These are phyloP conservation scores for Trichoderma asperelloides DNA, from an alignment of 495 filamentous ascomycete species.

Conservation along the genomic window DNA sequence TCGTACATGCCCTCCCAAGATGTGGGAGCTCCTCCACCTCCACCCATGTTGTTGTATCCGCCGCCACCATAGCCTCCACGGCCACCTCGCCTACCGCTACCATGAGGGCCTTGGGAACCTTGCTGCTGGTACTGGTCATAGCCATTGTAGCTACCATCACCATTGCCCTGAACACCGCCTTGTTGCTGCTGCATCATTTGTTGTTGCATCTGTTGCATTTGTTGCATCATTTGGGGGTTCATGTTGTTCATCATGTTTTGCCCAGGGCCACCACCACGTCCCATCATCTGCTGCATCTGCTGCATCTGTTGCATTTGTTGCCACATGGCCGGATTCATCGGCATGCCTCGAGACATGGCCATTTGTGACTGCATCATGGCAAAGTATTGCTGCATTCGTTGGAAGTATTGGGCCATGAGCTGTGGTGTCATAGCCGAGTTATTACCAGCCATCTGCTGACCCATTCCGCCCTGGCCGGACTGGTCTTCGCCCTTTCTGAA, in stretches of 20 bases:
- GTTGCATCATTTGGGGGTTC: slow-evolving; percentile 76
- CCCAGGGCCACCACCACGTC: slow-evolving; percentile 26
- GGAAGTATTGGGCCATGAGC: slow-evolving; percentile 96
- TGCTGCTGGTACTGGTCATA: slow-evolving; percentile 14
- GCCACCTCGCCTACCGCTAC: slow-evolving; percentile 25
- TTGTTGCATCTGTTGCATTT: slow-evolving; percentile 69
- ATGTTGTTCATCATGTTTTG: slow-evolving; percentile 50
- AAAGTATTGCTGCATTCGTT: slow-evolving; percentile 95
- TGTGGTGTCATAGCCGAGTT: slow-evolving; percentile 70
- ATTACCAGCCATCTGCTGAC: slow-evolving; percentile 19
- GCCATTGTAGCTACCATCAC: slow-evolving; percentile 8
- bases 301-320: slow-evolving; percentile 83
- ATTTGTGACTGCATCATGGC: slow-evolving; percentile 83
- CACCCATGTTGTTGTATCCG: slow-evolving; percentile 29
- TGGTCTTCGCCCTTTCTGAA: slow-evolving; percentile 41
- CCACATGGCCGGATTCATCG: slow-evolving; percentile 58
- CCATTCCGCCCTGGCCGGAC: slow-evolving; percentile 35
- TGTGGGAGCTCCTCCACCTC: slow-evolving; percentile 39
- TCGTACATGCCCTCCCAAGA: slow-evolving; percentile 99
- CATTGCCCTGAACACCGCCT: slow-evolving; percentile 24
- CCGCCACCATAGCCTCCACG: slow-evolving; percentile 16
- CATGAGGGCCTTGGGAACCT: slow-evolving; percentile 35
- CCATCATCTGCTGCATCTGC: slow-evolving; percentile 47
- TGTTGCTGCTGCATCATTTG: slow-evolving; percentile 35
- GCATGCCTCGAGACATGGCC: slow-evolving; percentile 50